phyloP scores from a whole-genome alignment of 1,284 basidiomycete genomes.

The Exsudoporus floridanus region DNA sequence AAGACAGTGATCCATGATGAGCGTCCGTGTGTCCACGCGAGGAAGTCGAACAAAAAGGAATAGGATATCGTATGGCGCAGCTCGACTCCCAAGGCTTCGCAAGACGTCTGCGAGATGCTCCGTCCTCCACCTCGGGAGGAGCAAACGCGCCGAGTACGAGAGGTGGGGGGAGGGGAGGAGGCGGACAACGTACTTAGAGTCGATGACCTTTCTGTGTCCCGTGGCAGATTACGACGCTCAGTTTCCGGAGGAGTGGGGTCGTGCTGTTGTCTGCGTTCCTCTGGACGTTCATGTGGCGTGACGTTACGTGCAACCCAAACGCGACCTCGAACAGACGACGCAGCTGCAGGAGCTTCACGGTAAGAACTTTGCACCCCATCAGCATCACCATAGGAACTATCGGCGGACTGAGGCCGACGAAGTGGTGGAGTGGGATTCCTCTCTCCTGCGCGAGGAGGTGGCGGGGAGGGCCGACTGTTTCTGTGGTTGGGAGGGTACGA shows the following conservation, averaged over 20 bases:
- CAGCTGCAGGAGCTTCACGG: constrained; percentile 28
- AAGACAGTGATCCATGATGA: constrained; percentile 51
- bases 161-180: constrained; percentile 51
- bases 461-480: constrained; percentile 20
- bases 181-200: constrained; percentile 77
- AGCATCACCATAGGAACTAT: constrained; percentile 24
- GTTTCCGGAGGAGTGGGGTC: constrained; percentile 24
- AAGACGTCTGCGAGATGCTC: constrained; percentile 44
- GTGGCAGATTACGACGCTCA: constrained; percentile 38
- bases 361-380: constrained; percentile 28
- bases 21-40: constrained; percentile 53
- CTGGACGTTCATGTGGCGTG: constrained; percentile 17
- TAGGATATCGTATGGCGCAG: constrained; percentile 39
- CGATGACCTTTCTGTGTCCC: constrained; percentile 47
- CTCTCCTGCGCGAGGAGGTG: constrained; percentile 25
- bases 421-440: constrained; percentile 21
- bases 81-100: constrained; percentile 54
- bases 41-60: constrained; percentile 47
- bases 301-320: constrained; percentile 16
- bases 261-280: constrained; percentile 31
- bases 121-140: constrained; percentile 53
- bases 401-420: constrained; percentile 23
- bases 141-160: constrained; percentile 41
- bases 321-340: constrained; percentile 24
- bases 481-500: constrained; percentile 28